Percentiles rank a stretch among this genome's conserved stretches.
These are phyloP conservation scores for Amaranthus hypochondriacus DNA, from an alignment of 148 eudicot genomes.

Conservation along the genomic window DNA sequence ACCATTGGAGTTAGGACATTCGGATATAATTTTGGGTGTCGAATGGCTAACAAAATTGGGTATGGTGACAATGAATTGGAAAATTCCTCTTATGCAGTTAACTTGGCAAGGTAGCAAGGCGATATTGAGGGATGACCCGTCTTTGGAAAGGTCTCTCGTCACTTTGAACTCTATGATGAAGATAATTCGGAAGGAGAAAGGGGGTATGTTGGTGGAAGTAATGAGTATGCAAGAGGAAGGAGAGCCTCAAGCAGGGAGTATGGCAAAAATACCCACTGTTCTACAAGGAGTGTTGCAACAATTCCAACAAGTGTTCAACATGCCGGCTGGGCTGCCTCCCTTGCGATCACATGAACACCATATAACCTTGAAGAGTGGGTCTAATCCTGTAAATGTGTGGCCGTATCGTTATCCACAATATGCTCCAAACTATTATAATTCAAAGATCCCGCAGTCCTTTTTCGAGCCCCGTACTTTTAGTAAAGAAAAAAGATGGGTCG, in stretches of 20 bases:
- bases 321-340: background rate
- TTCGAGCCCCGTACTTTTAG: background rate
- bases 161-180: background rate
- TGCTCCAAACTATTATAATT: background rate
- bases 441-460: background rate
- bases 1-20: background rate
- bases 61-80: background rate
- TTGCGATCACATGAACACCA: background rate
- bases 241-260: too few species aligned
- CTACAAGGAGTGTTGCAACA: too few species aligned
- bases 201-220: too few species aligned
- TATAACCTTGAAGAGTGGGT: background rate
- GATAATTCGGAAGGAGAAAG: too few species aligned
- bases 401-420: background rate
- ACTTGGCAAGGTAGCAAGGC: background rate
- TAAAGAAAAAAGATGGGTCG: background rate
- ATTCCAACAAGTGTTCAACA: background rate
- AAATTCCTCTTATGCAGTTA: background rate
- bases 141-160: background rate
- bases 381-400: background rate
- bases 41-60: background rate
- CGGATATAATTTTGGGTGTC: background rate
- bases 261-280: too few species aligned
- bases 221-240: too few species aligned
- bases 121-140: background rate